Evolutionary conservation across 495 filamentous ascomycete species (phyloP).

Genomic region (Hyaloscypha variabilis): DNA sequence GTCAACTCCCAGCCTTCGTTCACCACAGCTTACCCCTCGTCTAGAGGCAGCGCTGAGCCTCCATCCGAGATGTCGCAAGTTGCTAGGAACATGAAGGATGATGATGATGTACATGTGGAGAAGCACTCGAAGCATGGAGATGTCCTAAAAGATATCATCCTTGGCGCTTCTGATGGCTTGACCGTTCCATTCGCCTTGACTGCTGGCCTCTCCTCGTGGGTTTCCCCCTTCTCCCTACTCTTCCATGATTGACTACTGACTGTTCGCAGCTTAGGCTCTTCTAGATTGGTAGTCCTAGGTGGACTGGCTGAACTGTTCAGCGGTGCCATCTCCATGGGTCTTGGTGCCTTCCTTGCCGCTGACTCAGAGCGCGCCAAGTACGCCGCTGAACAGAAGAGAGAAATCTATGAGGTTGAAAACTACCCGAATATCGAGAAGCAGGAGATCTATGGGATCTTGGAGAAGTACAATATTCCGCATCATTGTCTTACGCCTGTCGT

Average conservation of each 20-base stretch:
- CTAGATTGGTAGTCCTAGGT: conserved; percentile 63
- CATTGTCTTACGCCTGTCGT: conserved; percentile 35
- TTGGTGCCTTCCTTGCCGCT: conserved; percentile 62
- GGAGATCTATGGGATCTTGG: conserved; percentile 46
- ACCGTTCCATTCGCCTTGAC: conserved; percentile 67
- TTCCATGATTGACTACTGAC: background rate
- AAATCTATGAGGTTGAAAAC: conserved; percentile 43
- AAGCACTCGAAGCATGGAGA: conserved; percentile 26
- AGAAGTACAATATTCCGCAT: background rate
- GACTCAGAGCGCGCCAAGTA: conserved; percentile 51
- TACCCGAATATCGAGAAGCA: conserved; percentile 44
- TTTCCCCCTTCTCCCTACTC: background rate
- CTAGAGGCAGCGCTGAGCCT: conserved; percentile 2
- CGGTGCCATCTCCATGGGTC: conserved; percentile 70
- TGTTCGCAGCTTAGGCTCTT: conserved; percentile 50
- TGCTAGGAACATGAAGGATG: background rate
- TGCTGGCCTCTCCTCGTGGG: conserved; percentile 51
- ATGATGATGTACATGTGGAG: conserved; percentile 15
- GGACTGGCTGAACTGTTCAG: conserved; percentile 67
- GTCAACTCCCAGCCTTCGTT: background rate
- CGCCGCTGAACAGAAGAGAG: conserved; percentile 46
- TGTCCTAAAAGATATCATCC: conserved; percentile 49
- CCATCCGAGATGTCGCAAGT: background rate
- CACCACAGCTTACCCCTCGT: conserved; percentile 3
- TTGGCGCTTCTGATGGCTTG: conserved; percentile 66